Evolutionary conservation across 2,329 filamentous ascomycete species (phyloP).

Genomic region (Rasamsonia emersonii): DNA sequence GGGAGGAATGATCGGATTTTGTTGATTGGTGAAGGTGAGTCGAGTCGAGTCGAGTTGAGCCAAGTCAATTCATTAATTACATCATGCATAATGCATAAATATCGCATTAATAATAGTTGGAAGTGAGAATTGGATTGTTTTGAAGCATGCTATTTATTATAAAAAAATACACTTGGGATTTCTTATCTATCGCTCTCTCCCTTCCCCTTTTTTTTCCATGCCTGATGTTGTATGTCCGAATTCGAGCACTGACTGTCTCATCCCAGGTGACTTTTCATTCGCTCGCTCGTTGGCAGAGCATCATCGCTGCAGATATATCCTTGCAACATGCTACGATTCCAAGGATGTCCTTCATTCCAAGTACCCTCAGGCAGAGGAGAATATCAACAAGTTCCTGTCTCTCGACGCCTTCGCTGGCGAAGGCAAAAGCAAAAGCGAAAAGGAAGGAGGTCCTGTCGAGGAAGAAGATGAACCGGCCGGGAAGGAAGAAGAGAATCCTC

Average conservation of each 20-base stretch:
- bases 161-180: background rate
- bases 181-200: background rate
- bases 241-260: conserved; percentile 7
- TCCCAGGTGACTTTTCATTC: conserved; percentile 44
- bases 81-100: background rate
- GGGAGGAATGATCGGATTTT: conserved; percentile 33
- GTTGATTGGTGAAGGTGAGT: conserved; percentile 37
- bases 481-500: conserved; percentile 10
- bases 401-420: conserved; percentile 2
- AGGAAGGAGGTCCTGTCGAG: conserved; percentile 8
- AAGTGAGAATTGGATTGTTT: background rate
- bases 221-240: conserved; percentile 6
- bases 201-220: background rate
- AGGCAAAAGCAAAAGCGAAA: conserved; percentile 8
- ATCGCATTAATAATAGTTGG: background rate
- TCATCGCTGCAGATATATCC: conserved; percentile 31
- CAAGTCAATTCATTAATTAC: conserved; percentile 5
- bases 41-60: conserved; percentile 9
- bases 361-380: conserved; percentile 55
- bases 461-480: conserved; percentile 4
- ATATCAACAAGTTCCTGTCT: conserved; percentile 41
- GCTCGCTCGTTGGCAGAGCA: conserved; percentile 34
- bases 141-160: conserved; percentile 3
- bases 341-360: conserved; percentile 52
- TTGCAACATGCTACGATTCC: conserved; percentile 39